phyloP scores from a whole-genome alignment of 805 yeast species.

The Kockiozyma suomiensis region DNA sequence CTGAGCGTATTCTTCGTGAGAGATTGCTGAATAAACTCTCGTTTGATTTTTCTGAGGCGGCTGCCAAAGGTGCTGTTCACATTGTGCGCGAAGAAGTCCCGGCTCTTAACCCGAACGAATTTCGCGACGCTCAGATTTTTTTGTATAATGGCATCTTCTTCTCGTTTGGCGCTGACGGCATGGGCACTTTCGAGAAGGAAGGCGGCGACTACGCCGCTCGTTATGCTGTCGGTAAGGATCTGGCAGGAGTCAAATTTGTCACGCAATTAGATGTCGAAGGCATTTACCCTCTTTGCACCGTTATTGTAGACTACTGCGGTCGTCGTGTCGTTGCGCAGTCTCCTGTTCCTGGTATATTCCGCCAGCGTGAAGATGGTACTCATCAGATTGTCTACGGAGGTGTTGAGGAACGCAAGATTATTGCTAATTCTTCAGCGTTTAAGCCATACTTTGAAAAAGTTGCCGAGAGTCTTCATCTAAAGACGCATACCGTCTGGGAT shows the following conservation, averaged over 20 bases:
- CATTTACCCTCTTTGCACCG: constrained; percentile 71
- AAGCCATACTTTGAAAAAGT: constrained; percentile 58
- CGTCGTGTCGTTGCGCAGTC: constrained; percentile 88
- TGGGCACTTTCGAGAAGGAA: constrained; percentile 62
- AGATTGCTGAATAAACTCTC: constrained; percentile 68
- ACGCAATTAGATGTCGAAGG: constrained; percentile 66
- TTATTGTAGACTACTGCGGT: constrained; percentile 90
- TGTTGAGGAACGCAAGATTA: constrained; percentile 58
- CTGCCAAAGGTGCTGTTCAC: constrained; percentile 77
- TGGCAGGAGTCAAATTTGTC: constrained; percentile 68
- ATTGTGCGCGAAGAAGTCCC: constrained; percentile 71
- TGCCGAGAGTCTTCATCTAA: constrained; percentile 77
- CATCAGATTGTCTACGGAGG: constrained; percentile 73
- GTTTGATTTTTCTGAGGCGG: constrained; percentile 73
- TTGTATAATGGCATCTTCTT: constrained; percentile 84
- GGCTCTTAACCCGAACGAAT: constrained; percentile 81
- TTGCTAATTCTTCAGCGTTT: constrained; percentile 57
- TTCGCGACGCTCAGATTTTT: constrained; percentile 62
- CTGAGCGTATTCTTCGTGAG: constrained; percentile 75
- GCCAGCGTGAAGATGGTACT: constrained; percentile 45
- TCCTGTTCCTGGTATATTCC: constrained; percentile 90
- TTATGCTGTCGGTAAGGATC: constrained; percentile 75
- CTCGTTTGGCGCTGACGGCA: constrained; percentile 71
- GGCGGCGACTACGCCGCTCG: constrained; percentile 90
- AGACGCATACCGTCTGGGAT: constrained; percentile 61